Conservation (phyloP, 1,284 basidiomycete species). For the Cystobasidium slooffiae region DNA sequence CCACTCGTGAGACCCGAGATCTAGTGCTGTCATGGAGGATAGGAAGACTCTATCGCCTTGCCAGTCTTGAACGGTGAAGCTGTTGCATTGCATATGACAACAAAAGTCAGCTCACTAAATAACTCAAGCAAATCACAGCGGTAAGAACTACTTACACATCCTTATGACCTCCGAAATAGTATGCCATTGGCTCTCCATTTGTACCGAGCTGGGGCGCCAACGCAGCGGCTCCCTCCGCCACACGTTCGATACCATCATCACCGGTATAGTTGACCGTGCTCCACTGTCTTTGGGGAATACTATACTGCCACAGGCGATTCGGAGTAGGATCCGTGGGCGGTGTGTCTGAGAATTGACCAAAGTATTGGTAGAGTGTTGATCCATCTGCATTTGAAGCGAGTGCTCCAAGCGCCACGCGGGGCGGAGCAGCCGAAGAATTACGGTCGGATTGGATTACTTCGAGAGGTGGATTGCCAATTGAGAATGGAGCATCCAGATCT, state of each 20-base stretch:
- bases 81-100: conserved; percentile 40
- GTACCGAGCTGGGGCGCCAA: conserved; percentile 45
- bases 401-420: conserved; percentile 39
- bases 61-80: conserved; percentile 50
- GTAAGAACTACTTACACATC: conserved; percentile 13
- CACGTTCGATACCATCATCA: conserved; percentile 44
- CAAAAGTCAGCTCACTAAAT: conserved; percentile 23
- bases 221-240: conserved; percentile 50
- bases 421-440: conserved; percentile 48
- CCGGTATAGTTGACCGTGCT: conserved; percentile 45
- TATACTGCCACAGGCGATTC: conserved; percentile 46
- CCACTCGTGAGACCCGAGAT: conserved; percentile 42
- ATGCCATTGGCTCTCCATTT: conserved; percentile 39
- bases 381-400: conserved; percentile 30
- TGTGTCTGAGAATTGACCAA: conserved; percentile 49
- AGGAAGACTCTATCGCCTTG: conserved; percentile 48
- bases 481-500: conserved; percentile 46
- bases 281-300: conserved; percentile 47
- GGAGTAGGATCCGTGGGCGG: conserved; percentile 48
- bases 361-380: conserved; percentile 45
- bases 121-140: background rate
- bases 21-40: conserved; percentile 47
- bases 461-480: conserved; percentile 49
- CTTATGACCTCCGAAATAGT: conserved; percentile 36
- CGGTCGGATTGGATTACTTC: conserved; percentile 48